Percentiles rank a stretch among this genome's conserved stretches.
Evolutionary conservation across 306 rosid genomes (phyloP).

Genomic region (Astragalus membranaceus): DNA sequence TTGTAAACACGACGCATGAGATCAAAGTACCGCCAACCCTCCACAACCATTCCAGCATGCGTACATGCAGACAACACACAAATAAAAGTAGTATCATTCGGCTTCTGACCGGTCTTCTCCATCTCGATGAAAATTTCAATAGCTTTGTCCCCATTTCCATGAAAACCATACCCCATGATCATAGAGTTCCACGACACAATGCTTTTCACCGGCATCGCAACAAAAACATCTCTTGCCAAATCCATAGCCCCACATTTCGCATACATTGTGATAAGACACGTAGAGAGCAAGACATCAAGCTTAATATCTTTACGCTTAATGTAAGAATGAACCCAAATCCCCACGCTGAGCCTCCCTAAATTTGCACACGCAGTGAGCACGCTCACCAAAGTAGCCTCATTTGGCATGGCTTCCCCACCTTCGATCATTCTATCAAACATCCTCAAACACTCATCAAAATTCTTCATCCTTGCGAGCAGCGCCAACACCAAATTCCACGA

Average conservation of each 20-base stretch:
- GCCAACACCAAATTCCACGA: slow-evolving; percentile 61
- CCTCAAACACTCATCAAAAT: slow-evolving; percentile 41
- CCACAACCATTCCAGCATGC: slow-evolving; percentile 57
- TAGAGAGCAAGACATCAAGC: slow-evolving; percentile 51
- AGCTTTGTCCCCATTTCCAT: slow-evolving; percentile 48
- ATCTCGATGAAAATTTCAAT: slow-evolving; percentile 45
- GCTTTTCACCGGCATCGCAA: slow-evolving; percentile 44
- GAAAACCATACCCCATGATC: slow-evolving; percentile 63
- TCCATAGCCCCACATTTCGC: slow-evolving; percentile 60
- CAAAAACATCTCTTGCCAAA: slow-evolving; percentile 49
- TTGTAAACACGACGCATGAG: slow-evolving; percentile 49
- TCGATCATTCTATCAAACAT: slow-evolving; percentile 48
- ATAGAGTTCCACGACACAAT: slow-evolving; percentile 66
- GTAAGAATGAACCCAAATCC: slow-evolving; percentile 47
- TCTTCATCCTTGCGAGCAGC: slow-evolving; percentile 30
- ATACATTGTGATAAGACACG: slow-evolving; percentile 59
- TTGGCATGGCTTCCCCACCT: slow-evolving; percentile 37
- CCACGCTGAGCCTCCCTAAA: slow-evolving; percentile 47
- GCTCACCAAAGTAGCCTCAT: slow-evolving; percentile 61
- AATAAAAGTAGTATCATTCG: slow-evolving; percentile 53
- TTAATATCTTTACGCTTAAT: slow-evolving; percentile 25
- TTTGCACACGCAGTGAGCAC: slow-evolving; percentile 55
- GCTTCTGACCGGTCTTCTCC: slow-evolving; percentile 41
- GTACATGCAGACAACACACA: slow-evolving; percentile 60
- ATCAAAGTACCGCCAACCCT: slow-evolving; percentile 68